Conservation (phyloP, 73 alveolate genomes). For the Paramecium primaurelia region DNA sequence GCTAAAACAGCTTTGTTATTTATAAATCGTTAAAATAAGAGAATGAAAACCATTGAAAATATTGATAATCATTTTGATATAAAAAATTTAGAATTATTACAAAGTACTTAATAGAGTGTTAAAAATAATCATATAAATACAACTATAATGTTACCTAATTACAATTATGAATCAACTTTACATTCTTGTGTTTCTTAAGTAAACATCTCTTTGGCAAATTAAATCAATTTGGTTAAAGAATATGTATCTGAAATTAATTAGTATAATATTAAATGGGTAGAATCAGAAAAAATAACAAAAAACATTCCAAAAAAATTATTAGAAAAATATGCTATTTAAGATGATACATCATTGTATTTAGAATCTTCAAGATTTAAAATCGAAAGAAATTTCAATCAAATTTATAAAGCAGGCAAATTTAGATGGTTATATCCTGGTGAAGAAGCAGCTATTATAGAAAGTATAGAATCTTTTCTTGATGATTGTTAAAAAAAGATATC, state of each 20-base stretch:
- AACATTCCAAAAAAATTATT: neutral
- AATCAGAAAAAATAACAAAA: neutral
- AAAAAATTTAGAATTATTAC: neutral
- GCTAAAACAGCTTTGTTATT: neutral
- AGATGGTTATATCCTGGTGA: slow-evolving; percentile 33
- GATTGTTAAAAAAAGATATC: neutral
- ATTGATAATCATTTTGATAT: neutral
- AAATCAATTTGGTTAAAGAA: neutral
- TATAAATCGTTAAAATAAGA: neutral
- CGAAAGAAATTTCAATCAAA: neutral
- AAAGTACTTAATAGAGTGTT: neutral
- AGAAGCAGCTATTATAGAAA: neutral
- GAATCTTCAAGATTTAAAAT: slow-evolving; percentile 18
- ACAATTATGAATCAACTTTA: neutral
- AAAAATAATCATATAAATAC: neutral
- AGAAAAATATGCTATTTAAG: neutral
- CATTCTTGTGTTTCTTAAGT: neutral
- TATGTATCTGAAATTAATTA: slow-evolving; percentile 19
- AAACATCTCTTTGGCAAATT: neutral
- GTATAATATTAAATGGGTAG: neutral
- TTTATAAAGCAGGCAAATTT: neutral
- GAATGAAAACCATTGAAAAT: neutral
- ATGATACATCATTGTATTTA: neutral
- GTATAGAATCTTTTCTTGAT: neutral
- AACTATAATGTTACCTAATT: neutral